A percentile compares a stretch with the other conserved stretches of the same genome.
These are phyloP conservation scores for Leccinum rimulosum DNA, from an alignment of 768 basidiomycete species.

Conservation along the genomic window DNA sequence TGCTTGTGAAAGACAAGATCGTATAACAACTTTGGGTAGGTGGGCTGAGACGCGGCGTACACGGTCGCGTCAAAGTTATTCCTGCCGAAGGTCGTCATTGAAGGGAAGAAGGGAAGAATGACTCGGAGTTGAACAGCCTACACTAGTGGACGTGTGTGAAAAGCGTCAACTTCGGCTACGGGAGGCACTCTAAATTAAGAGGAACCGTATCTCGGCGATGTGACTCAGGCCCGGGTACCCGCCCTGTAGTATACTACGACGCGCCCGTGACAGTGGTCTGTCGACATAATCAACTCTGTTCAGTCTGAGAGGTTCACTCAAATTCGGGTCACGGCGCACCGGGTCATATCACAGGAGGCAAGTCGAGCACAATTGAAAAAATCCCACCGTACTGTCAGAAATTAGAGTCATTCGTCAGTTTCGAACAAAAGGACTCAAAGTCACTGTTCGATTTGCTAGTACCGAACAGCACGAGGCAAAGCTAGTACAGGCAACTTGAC, in stretches of 20 bases:
- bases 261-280: too few species aligned
- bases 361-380: too few species aligned
- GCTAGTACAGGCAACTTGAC: not conserved
- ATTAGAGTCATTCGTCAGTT: not conserved
- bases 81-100: conserved; percentile 67
- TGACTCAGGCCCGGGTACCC: too few species aligned
- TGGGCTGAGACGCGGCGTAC: conserved; percentile 64
- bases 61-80: conserved; percentile 58
- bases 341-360: too few species aligned
- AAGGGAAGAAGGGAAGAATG: too few species aligned
- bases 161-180: not conserved
- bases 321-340: too few species aligned
- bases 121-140: too few species aligned
- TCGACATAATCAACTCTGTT: too few species aligned
- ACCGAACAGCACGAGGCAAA: not conserved
- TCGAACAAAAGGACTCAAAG: not conserved
- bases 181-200: too few species aligned
- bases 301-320: too few species aligned
- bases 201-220: too few species aligned
- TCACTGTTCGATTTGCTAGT: not conserved
- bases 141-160: not conserved
- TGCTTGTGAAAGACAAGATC: conserved; percentile 58
- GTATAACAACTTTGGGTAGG: conserved; percentile 63
- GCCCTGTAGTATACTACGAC: too few species aligned
- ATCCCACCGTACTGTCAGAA: not conserved